Conservation (phyloP, 352 stramenopile species). For the Globisporangium abappressorium region DNA sequence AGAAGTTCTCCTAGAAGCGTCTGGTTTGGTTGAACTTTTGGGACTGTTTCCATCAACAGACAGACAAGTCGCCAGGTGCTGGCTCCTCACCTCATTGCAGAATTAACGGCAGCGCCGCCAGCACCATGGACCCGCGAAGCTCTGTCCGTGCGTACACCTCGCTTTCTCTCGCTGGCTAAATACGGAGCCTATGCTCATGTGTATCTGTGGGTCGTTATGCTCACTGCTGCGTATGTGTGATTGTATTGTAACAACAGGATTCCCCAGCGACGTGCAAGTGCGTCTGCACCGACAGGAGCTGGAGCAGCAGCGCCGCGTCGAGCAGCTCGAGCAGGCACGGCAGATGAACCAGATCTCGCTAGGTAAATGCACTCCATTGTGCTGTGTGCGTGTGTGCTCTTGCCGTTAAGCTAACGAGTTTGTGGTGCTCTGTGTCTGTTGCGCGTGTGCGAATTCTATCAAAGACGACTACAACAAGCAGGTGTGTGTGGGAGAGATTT, state of each 20-base stretch:
- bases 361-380: conserved; percentile 17
- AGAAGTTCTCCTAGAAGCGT: neutral
- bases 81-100: neutral
- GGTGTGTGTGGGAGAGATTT: conserved; percentile 14
- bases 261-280: conserved; percentile 15
- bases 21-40: conserved; percentile 16
- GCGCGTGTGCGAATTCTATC: neutral
- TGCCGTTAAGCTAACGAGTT: neutral
- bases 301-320: conserved; percentile 29
- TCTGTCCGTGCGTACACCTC: neutral
- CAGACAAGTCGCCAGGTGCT: neutral
- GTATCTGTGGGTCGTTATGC: neutral
- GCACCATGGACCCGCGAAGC: conserved; percentile 14
- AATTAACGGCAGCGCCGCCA: neutral
- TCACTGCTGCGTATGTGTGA: neutral
- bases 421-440: neutral
- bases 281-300: conserved; percentile 28
- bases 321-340: conserved; percentile 41
- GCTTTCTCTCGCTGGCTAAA: neutral
- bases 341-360: conserved; percentile 39
- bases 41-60: conserved; percentile 18
- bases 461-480: conserved; percentile 51
- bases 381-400: neutral
- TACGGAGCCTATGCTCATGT: neutral
- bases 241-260: conserved; percentile 7